Evolutionary conservation across 176 grass and related monocot genomes (phyloP), one percentile per base, ranked within the genome.

Genomic region (Puya raimondii): DNA sequence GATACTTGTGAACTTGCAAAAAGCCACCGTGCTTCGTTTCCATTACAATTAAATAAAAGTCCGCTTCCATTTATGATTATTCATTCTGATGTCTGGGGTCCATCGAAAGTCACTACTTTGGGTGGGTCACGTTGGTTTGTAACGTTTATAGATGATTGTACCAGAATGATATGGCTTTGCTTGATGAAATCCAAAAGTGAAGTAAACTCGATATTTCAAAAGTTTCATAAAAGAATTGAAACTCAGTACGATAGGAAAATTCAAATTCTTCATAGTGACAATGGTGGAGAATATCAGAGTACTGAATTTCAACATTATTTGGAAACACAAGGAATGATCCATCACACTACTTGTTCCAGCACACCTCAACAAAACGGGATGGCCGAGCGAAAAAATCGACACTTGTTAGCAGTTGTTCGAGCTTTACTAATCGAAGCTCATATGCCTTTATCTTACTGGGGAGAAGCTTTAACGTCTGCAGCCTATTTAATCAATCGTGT

Each of bases 71-170:
- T 54, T 54, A 16, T 16, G 12, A 14, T 54, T 12, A 54, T 54
- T 2, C 11, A 54, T 13, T 13, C n/a, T 9, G 52, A 54, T 13
- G 52, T 54, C 0, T 54, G 52, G 52, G 52, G 52, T 14, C 53
- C 53, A 16, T 11, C 13, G 4, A 12, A 12, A 13, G n/a, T 56
- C 13, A 56, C 53, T 56, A 56, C 11, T 56, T 15, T 13, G 4
- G 3, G 15, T 15, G 53, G 11, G 0, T 15, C 12, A 6, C 1
- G 23, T 0, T 66, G 63, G 22, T 33, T 76, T 76, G 73, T 67
- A 1, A 8, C 29, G 0, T 76, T 76, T 54, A 5, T 53, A 3
- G 73, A 67, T 76, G 73, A 76, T 67, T 53, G 73, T 23, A 76
- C 63, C 0, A 0, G 22, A 3, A 76, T 76, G 48, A 76, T 58